Base-by-base conservation (phyloP, 768 basidiomycete species). In the Mycena capillaripes region DNA sequence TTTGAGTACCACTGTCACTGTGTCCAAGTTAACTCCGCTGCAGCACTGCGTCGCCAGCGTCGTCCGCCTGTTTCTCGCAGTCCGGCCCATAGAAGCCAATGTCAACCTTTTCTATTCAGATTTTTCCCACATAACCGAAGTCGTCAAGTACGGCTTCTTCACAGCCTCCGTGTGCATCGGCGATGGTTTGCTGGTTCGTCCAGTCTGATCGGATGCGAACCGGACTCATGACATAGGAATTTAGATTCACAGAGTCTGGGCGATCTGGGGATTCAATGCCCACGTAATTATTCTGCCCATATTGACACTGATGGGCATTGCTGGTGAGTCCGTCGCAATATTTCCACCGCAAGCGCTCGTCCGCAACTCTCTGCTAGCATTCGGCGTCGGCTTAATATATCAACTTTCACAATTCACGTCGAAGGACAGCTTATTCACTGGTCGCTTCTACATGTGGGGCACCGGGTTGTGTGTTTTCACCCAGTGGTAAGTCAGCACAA, bases 1-100 rank as follows among this genome's bases (percentile, higher is more conserved):
- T 48, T 48, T 48, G 46, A 48, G 46, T 48, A 48, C 46, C 46
- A 48, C 46, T 48, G 46, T 48, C 46, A 48, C 46, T 48, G n/a
- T 48, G 46, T 48, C n/a, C 46, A 48, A 48, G n/a, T 48, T 48
- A 48, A 48, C 23, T 48, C 46, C 12, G 46, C n/a, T 48, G 46
- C 46, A 48, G 46, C 46, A 48, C 46, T 48, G 46, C 46, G 23
- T 48, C 46, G 23, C 23, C 46, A 12, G 46, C 46, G 46, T 48
- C 46, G 46, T 48, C 23, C 46, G 46, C 46, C 23, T 48, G 46
- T 48, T 48, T n/a, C 46, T 48, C 46, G 46, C 46, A 48, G 46
- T 48, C 46, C n/a, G 46, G n/a, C 46, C 46, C 46, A 48, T 11
- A 23, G 46, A 48, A 48, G 46, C 46, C 46, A 48, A 23, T 48